Conservation (phyloP, 768 basidiomycete species). For the Heimioporus sp. region DNA sequence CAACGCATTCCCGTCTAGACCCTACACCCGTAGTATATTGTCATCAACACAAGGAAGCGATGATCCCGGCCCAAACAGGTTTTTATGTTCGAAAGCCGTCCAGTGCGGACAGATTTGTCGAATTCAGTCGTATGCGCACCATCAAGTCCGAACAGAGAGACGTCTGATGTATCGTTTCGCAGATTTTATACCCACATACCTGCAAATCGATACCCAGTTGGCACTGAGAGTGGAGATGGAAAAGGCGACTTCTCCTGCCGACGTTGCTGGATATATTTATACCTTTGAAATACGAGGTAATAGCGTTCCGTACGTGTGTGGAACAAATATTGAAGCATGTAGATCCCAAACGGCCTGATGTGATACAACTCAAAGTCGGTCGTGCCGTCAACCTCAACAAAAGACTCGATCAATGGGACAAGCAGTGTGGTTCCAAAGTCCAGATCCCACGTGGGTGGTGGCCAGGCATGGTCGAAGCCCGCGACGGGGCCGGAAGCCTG, state of each 20-base stretch:
- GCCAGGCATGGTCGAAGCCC: slow-evolving; percentile 53
- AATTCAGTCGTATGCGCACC: slow-evolving; percentile 50
- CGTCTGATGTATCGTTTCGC: slow-evolving; percentile 8
- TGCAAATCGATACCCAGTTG: slow-evolving; percentile 58
- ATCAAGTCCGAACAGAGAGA: background rate
- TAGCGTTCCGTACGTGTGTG: background rate
- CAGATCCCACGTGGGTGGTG: slow-evolving; percentile 74
- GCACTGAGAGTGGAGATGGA: slow-evolving; percentile 55
- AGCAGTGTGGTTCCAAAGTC: slow-evolving; percentile 76
- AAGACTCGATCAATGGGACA: slow-evolving; percentile 76
- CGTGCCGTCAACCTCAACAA: slow-evolving; percentile 71
- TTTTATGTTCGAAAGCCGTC: slow-evolving; percentile 53
- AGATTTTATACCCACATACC: slow-evolving; percentile 73
- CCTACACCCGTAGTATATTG: slow-evolving; percentile 48
- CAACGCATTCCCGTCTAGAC: slow-evolving; percentile 22
- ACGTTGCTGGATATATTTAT: slow-evolving; percentile 78
- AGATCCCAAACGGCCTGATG: slow-evolving; percentile 35
- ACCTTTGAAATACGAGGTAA: slow-evolving; percentile 76
- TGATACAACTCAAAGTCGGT: slow-evolving; percentile 75
- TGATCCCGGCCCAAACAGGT: slow-evolving; percentile 47
- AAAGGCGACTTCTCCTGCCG: slow-evolving; percentile 49
- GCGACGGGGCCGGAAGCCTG: slow-evolving; percentile 40
- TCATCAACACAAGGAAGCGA: slow-evolving; percentile 57
- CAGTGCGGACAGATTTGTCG: slow-evolving; percentile 42
- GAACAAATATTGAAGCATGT: slow-evolving; percentile 5